Evolutionary conservation across 139 green algal genomes (phyloP).

Genomic region (Pleodorina starrii): DNA sequence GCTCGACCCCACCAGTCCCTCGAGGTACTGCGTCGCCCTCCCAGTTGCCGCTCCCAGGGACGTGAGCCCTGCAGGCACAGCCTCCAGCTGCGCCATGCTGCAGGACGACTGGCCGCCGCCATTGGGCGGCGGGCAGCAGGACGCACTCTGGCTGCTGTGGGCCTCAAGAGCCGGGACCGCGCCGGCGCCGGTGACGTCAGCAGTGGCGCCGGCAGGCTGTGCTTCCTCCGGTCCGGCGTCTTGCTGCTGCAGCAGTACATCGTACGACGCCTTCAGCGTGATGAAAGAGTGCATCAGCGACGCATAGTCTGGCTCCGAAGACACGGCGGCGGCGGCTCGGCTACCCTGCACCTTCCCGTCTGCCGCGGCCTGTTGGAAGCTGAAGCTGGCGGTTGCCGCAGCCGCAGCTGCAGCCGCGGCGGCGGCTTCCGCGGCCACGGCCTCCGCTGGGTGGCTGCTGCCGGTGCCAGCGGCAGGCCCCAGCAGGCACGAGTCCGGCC

Average conservation of each 20-base stretch:
- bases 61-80: background rate
- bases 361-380: background rate
- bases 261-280: conserved; percentile 28
- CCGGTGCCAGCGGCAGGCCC: background rate
- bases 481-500: background rate
- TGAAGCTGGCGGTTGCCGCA: background rate
- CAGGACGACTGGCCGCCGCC: background rate
- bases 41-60: background rate
- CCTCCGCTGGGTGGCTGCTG: background rate
- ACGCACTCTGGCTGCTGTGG: background rate
- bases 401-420: background rate
- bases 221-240: background rate
- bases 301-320: background rate
- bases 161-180: background rate
- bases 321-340: background rate
- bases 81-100: background rate
- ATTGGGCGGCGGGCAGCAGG: background rate
- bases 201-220: background rate
- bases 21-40: background rate
- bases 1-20: background rate
- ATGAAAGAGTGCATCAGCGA: conserved; percentile 24
- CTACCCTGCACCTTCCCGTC: background rate
- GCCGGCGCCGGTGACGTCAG: background rate
- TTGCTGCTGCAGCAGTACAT: conserved; percentile 17
- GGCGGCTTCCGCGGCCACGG: background rate